Percentiles rank a stretch among this genome's conserved stretches.
phyloP scores from a whole-genome alignment of 2,329 filamentous ascomycete species.

The Fusarium sp. region DNA sequence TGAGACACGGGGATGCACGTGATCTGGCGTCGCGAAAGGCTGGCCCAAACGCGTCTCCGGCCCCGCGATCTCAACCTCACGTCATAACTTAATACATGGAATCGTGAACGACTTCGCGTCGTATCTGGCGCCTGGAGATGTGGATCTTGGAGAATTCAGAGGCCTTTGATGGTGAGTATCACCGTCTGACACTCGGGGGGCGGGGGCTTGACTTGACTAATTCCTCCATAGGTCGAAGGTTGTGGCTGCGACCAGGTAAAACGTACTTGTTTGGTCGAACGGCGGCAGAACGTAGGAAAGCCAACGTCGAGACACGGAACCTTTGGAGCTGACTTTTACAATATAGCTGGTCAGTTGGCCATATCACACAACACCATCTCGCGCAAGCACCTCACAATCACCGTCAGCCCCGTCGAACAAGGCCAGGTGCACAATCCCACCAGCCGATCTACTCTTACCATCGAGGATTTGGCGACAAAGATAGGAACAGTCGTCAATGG shows the following conservation, averaged over 20 bases:
- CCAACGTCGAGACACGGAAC: no score
- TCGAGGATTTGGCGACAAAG: conserved; percentile 86
- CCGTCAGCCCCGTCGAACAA: conserved; percentile 70
- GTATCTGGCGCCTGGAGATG: conserved; percentile 54
- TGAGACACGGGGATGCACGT: conserved; percentile 31
- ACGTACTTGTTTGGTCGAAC: conserved; percentile 87
- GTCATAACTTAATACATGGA: conserved; percentile 38
- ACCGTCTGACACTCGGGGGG: no score
- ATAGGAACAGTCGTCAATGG: conserved; percentile 83
- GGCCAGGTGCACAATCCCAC: conserved; percentile 73
- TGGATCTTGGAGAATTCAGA: conserved; percentile 71
- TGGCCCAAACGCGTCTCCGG: conserved; percentile 26
- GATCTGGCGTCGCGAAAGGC: conserved; percentile 38
- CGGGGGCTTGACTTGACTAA: conserved; percentile 10
- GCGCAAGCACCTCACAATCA: conserved; percentile 83
- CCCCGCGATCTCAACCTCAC: conserved; percentile 42
- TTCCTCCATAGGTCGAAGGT: conserved; percentile 54
- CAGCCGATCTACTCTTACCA: conserved; percentile 72
- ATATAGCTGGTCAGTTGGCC: conserved; percentile 68
- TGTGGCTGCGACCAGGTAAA: conserved; percentile 88
- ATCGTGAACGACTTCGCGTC: conserved; percentile 31
- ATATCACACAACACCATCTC: conserved; percentile 87
- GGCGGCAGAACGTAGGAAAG: conserved; percentile 65
- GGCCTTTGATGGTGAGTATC: conserved; percentile 56
- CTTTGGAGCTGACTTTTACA: conserved; percentile 3